A percentile compares a stretch with the other conserved stretches of the same genome.
phyloP scores from a whole-genome alignment of 495 filamentous ascomycete species.

The Podospora pseudopauciseta region DNA sequence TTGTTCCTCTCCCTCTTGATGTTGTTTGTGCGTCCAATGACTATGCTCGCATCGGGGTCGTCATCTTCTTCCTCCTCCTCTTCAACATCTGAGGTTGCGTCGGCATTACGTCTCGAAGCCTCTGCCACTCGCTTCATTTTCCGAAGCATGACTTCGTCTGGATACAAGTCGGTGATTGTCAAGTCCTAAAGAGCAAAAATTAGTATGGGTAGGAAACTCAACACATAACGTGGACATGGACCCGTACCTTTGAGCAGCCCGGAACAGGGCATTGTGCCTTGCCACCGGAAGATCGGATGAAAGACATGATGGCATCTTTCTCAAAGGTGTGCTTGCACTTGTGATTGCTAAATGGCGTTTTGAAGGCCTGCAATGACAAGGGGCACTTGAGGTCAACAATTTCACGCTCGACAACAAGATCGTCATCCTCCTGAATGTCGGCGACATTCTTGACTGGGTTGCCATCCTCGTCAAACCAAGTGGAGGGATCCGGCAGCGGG shows the following conservation, averaged over 20 bases:
- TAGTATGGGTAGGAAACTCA: not conserved
- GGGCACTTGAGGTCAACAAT: constrained; percentile 73
- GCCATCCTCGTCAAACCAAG: constrained; percentile 65
- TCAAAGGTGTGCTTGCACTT: constrained; percentile 86
- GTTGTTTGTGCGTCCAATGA: constrained; percentile 22
- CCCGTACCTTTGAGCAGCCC: constrained; percentile 39
- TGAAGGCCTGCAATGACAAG: constrained; percentile 69
- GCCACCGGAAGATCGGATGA: constrained; percentile 44
- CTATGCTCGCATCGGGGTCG: constrained; percentile 28
- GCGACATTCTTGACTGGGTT: constrained; percentile 31
- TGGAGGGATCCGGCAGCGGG: constrained; percentile 62
- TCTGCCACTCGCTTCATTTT: constrained; percentile 38
- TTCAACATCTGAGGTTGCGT: constrained; percentile 30
- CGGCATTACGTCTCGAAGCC: constrained; percentile 27
- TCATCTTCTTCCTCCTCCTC: constrained; percentile 9
- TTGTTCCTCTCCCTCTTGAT: constrained; percentile 24
- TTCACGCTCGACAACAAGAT: constrained; percentile 68
- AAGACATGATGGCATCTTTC: constrained; percentile 62
- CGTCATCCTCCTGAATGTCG: constrained; percentile 52
- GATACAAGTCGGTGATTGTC: constrained; percentile 36
- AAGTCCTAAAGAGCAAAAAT: constrained; percentile 30
- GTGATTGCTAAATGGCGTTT: constrained; percentile 67
- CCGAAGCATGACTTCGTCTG: constrained; percentile 42
- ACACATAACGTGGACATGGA: not conserved
- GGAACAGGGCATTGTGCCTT: constrained; percentile 39